Evolutionary conservation across 805 yeast species (phyloP), one percentile per base, ranked within the genome.

Genomic region (Diddensiella caesifluorescens): DNA sequence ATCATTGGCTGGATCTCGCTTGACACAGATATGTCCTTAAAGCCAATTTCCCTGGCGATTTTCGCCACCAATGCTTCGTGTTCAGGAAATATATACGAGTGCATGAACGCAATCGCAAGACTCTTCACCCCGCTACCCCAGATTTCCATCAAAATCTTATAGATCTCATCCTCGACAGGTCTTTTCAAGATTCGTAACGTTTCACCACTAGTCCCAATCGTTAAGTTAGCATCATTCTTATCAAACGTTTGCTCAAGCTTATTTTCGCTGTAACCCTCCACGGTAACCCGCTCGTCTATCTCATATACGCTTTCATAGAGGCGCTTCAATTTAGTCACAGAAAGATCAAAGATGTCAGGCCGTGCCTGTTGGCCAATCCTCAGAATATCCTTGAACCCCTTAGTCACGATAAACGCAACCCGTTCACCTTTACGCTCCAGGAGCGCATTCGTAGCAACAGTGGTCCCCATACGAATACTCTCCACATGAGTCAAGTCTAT

Each of bases 361-460:
- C 97, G 71, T 2, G 95, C 77, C 60, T 90, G 97, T 56, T 86
- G 88, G 2, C 97, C 97, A 51, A 90, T 89, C 2, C 70, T 63
- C 47, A 90, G 67, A 29, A 84, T 78, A 56, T 90, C 97, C 51
- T 76, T 77, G 63, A 87, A 90, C 0, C 97, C 98, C 54, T 79
- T 82, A 12, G 97, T 85, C 2, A 95, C 87, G 4, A 89, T 62
- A 45, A 90, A 70, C 1, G 92, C 94, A 52, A 94, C 89, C 23
- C 78, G 67, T 44, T 88, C 94, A 39, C 97, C 98, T 57, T 88
- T 88, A 48, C 97, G 73, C 57, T 90, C 97, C 46, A 90, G 69
- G 25, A 92, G 71, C 1, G 97, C 96, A 64, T 90, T 90, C 5
- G 97, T 90, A 1, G 98, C 97, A 7, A 88, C 92, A 0, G 97